Percentiles rank a stretch among this genome's conserved stretches.
These are phyloP conservation scores for Firmiana major DNA, from an alignment of 345 rosid genomes.

Conservation along the genomic window DNA sequence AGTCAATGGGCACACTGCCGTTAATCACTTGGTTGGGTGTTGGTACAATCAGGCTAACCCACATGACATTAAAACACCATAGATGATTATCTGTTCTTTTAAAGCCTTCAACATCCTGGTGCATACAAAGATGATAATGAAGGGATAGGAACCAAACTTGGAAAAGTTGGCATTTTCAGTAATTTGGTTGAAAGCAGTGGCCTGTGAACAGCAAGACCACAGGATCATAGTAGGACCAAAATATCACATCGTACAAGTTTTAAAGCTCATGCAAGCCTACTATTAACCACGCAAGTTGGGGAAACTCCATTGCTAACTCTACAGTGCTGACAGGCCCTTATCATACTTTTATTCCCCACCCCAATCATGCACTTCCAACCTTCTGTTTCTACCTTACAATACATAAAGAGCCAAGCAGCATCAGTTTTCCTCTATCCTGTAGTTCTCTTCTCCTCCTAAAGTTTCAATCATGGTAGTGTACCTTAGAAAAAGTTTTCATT, in stretches of 20 bases:
- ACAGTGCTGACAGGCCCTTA: no score
- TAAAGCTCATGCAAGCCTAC: background rate
- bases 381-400: background rate
- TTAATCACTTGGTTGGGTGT: background rate
- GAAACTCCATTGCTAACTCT: background rate
- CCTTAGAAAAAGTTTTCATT: background rate
- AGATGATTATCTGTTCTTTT: background rate
- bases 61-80: slow-evolving; percentile 7
- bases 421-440: background rate
- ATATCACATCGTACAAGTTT: background rate
- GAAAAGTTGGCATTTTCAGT: background rate
- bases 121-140: background rate
- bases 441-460: background rate
- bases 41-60: background rate
- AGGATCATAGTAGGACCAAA: slow-evolving; percentile 1
- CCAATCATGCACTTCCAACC: background rate
- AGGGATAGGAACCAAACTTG: background rate
- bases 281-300: background rate
- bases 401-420: background rate
- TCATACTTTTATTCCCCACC: background rate
- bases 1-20: background rate
- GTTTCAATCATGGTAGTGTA: slow-evolving; percentile 6
- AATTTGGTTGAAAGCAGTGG: background rate
- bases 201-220: background rate
- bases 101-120: background rate